phyloP scores from a whole-genome alignment of 176 grass and related monocot genomes.

The Urochloa ruziziensis region DNA sequence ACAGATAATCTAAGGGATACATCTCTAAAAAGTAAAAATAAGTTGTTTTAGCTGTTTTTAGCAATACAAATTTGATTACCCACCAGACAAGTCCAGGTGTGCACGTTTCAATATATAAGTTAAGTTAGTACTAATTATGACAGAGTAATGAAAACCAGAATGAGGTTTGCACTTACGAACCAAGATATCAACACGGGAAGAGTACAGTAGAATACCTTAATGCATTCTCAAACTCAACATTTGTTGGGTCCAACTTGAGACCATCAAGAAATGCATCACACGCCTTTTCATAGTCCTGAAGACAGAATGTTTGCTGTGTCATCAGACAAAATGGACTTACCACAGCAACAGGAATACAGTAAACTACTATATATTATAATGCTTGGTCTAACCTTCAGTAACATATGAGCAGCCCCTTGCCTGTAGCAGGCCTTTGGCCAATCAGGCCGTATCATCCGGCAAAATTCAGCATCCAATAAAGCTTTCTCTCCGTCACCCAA shows the following conservation, averaged over 20 bases:
- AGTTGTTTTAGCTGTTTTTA: too few relatives aligned
- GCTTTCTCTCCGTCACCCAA: not conserved
- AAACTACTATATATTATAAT: not conserved
- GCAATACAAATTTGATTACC: too few relatives aligned
- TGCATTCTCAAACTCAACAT: not conserved
- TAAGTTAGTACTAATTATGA: not conserved
- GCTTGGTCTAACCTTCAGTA: conserved; percentile 13
- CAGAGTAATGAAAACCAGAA: not conserved
- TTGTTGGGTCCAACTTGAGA: conserved; percentile 19
- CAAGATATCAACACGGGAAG: not conserved
- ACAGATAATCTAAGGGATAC: not conserved
- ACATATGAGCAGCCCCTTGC: conserved; percentile 21
- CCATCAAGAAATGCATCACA: conserved; percentile 28
- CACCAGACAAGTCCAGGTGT: not conserved
- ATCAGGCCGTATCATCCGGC: not conserved
- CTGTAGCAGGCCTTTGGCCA: conserved; percentile 33
- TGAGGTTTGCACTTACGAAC: not conserved
- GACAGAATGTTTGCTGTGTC: too few relatives aligned
- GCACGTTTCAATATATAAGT: not conserved
- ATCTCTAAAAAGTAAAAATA: too few relatives aligned
- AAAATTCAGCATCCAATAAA: conserved; percentile 15
- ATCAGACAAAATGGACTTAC: not conserved
- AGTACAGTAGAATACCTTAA: not conserved
- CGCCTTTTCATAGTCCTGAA: conserved; percentile 33
- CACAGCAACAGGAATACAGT: not conserved